Conservation (phyloP, 164 flowering plant species). For the Macadamia tetraphylla region DNA sequence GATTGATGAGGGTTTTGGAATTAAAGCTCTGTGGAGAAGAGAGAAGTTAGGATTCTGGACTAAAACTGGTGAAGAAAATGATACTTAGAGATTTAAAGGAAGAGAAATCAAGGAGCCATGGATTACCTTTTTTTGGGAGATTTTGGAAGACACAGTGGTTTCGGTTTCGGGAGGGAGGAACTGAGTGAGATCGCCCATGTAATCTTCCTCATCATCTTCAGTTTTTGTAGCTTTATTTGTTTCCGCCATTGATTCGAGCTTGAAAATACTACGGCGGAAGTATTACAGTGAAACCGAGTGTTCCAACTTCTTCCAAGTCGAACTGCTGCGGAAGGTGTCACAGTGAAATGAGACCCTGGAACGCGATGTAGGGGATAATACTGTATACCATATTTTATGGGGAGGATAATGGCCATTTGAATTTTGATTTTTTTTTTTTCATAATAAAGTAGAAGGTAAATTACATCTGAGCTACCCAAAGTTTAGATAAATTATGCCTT, state of each 20-base stretch:
- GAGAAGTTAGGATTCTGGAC: constrained; percentile 3
- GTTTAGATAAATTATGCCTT: too few species aligned
- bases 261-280: too few species aligned
- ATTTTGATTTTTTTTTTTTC: too few species aligned
- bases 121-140: constrained; percentile 32
- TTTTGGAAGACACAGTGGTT: constrained; percentile 22
- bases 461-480: too few species aligned
- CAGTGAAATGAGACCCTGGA: too few species aligned
- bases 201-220: constrained; percentile 58
- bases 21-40: constrained; percentile 22
- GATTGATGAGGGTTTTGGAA: constrained; percentile 14
- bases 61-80: background rate
- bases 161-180: constrained; percentile 55
- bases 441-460: too few species aligned
- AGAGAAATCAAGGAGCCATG: background rate
- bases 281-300: too few species aligned
- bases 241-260: constrained; percentile 25
- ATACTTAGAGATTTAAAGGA: background rate
- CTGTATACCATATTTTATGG: too few species aligned
- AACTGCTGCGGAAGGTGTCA: too few species aligned
- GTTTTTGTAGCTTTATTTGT: constrained; percentile 2
- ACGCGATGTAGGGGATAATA: too few species aligned
- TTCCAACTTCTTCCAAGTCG: too few species aligned
- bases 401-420: too few species aligned
- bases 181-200: constrained; percentile 85